Base-by-base conservation (phyloP, 2,329 filamentous ascomycete species). In the Colletotrichum acutatum region DNA sequence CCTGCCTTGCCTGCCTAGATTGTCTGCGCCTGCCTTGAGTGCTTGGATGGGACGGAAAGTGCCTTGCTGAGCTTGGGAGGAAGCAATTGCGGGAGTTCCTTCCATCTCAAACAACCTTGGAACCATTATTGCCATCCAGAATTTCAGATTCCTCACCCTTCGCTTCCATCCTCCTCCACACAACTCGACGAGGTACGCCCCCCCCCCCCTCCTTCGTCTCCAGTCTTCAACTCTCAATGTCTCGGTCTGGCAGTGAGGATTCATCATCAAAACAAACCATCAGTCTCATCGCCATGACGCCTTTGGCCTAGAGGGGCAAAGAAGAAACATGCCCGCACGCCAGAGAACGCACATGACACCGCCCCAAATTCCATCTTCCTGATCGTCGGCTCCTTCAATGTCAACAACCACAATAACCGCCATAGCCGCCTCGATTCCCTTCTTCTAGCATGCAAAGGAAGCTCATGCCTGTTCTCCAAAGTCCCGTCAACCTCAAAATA, bases 241-340 rank as follows among this genome's bases (percentile, higher is more conserved):
- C 28, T 49, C 16, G 52, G 42, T 53, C 42, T n/a, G 59, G 46
- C 64, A 26, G 54, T 34, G 5, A 70, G 66, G 22, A 72, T 69
- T 69, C 49, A 32, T 56, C 66, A 52, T 56, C 69, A 64, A 68
- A 61, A 58, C 66, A 64, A 72, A 46, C n/a, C 54, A 59, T 24
- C 8, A 19, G 32, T 32, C 62, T 59, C 54, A 32, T 53, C 32
- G 54, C 2, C 22, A 22, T 11, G 5, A 19, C 30, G 16, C 24
- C 14, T 28, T 52, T 49, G 54, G 61, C 11, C 37, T 5, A 14
- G 42, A 34, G 32, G 26, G 46, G 30, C 54, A 58, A 62, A 62
- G 34, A 69, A 69, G 54, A 59, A 59, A 63, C 30, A 46, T 30
- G 19, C n/a, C 28, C 69, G 57, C n/a, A 16, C 58, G 28, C 46